Percentiles rank a stretch among this genome's conserved stretches.
phyloP scores from a whole-genome alignment of 1,139 yeast species.

The Candida sp. region DNA sequence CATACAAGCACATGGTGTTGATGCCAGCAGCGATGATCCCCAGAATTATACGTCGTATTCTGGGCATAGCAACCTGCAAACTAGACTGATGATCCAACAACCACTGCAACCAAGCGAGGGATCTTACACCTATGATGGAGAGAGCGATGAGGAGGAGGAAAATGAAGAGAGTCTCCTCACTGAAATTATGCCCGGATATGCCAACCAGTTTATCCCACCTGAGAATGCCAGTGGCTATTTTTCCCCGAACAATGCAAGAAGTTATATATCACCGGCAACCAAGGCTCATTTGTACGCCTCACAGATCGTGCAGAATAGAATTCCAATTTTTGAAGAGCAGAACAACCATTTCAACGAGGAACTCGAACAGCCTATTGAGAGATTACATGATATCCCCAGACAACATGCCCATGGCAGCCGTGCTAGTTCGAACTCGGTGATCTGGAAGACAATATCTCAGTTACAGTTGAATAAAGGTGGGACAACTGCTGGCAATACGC shows the following conservation, averaged over 20 bases:
- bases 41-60: constrained; percentile 32
- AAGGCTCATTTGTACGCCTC: neutral
- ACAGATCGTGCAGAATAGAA: constrained; percentile 1
- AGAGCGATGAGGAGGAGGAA: constrained; percentile 1
- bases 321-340: constrained; percentile 11
- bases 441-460: constrained; percentile 46
- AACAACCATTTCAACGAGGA: constrained; percentile 14
- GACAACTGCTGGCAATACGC: neutral
- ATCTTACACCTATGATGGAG: constrained; percentile 35
- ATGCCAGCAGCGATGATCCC: constrained; percentile 5
- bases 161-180: neutral
- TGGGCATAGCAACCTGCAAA: constrained; percentile 5
- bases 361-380: constrained; percentile 2
- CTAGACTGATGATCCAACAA: constrained; percentile 14
- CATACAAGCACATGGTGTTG: constrained; percentile 7
- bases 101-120: constrained; percentile 17
- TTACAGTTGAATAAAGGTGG: constrained; percentile 19
- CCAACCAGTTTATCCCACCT: neutral
- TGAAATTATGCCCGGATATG: neutral
- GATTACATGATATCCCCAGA: neutral
- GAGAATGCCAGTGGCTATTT: neutral
- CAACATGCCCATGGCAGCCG: neutral
- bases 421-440: constrained; percentile 18
- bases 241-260: neutral
- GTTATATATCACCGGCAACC: constrained; percentile 1